These are phyloP conservation scores for Fusarium illudens DNA, from an alignment of 2,329 filamentous ascomycete genomes.

Conservation along the genomic window DNA sequence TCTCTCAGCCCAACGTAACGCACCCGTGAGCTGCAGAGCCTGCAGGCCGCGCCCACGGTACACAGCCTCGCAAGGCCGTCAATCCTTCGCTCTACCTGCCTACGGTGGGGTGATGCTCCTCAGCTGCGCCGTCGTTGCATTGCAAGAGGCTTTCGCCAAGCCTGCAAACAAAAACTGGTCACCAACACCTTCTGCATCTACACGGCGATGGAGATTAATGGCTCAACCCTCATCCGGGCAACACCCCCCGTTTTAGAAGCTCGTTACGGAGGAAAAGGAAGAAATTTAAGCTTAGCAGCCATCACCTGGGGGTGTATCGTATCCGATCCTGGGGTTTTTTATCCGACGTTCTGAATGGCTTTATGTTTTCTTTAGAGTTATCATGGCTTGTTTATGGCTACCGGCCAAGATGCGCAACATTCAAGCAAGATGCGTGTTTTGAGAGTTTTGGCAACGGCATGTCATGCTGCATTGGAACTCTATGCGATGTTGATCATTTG, in stretches of 20 bases:
- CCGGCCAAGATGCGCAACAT: neutral
- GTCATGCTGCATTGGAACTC: neutral
- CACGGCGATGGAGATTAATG: neutral
- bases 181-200: neutral
- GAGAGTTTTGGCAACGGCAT: neutral
- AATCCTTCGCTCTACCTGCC: neutral
- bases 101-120: neutral
- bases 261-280: neutral
- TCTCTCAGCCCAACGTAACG: neutral
- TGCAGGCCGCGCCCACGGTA: neutral
- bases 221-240: neutral
- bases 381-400: neutral
- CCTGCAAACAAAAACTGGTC: neutral
- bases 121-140: neutral
- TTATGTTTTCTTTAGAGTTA: neutral
- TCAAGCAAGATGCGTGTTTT: neutral
- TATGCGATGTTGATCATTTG: neutral
- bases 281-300: neutral
- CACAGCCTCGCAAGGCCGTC: neutral
- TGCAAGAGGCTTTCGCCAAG: neutral
- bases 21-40: neutral
- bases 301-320: neutral
- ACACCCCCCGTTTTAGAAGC: neutral
- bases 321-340: neutral
- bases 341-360: neutral